These are phyloP conservation scores for Penicillium sp. DNA, from an alignment of 2,329 filamentous ascomycete genomes.

Conservation along the genomic window DNA sequence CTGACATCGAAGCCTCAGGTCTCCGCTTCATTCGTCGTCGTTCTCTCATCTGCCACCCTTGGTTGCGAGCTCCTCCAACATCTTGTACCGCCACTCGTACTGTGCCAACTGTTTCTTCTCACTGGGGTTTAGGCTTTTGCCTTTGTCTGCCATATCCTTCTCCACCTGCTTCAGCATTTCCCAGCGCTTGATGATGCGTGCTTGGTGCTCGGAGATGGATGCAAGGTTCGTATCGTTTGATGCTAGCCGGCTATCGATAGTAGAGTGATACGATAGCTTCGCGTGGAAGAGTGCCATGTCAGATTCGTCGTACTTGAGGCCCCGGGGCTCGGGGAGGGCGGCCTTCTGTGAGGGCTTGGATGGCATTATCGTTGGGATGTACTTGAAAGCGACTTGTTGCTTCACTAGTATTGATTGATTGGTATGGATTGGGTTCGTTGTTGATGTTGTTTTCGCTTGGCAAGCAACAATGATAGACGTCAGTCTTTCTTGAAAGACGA, in stretches of 20 bases:
- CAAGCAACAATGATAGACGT: neutral
- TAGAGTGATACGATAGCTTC: constrained; percentile 41
- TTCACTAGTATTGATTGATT: neutral
- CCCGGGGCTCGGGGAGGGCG: constrained; percentile 38
- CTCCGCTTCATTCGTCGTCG: neutral
- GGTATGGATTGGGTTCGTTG: neutral
- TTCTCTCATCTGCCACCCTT: constrained; percentile 25
- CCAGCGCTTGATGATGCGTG: constrained; percentile 41
- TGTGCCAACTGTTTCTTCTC: constrained; percentile 40
- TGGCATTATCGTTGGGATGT: constrained; percentile 26
- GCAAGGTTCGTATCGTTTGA: constrained; percentile 38
- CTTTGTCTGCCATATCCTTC: constrained; percentile 40
- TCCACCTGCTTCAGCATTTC: constrained; percentile 40
- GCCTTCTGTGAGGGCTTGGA: constrained; percentile 26
- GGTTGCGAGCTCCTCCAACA: constrained; percentile 38
- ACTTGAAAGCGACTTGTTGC: neutral
- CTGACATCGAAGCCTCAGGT: neutral
- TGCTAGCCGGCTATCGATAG: constrained; percentile 39
- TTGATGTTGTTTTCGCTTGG: neutral
- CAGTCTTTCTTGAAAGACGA: neutral
- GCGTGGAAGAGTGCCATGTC: constrained; percentile 45
- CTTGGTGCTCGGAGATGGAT: constrained; percentile 41
- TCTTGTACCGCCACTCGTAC: constrained; percentile 42
- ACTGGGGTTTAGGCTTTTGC: constrained; percentile 34
- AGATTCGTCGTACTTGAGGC: constrained; percentile 42